phyloP scores from a whole-genome alignment of 2,329 filamentous ascomycete species.

The Cladobotryum protrusum region DNA sequence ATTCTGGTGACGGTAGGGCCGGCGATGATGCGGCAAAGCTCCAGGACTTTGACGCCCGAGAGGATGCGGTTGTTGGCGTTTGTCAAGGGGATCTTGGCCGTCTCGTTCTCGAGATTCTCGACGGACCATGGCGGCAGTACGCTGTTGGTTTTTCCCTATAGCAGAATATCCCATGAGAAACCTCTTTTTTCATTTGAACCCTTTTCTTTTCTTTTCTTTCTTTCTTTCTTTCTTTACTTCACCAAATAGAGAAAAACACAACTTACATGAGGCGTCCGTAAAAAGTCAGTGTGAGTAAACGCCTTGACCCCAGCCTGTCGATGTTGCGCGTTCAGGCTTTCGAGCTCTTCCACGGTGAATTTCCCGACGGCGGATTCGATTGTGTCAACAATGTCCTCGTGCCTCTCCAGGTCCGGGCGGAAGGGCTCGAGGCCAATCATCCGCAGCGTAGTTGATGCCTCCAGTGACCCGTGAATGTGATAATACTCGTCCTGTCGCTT shows the following conservation, averaged over 20 bases:
- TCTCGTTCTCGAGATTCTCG: slow-evolving; percentile 41
- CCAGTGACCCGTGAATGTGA: slow-evolving; percentile 69
- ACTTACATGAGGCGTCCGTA: slow-evolving; percentile 41
- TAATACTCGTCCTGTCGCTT: slow-evolving; percentile 62
- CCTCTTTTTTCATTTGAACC: no score
- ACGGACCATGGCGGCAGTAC: slow-evolving; percentile 44
- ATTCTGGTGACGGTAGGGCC: slow-evolving; percentile 66
- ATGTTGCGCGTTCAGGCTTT: slow-evolving; percentile 48
- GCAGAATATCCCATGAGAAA: no score
- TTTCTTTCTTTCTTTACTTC: no score
- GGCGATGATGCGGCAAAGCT: slow-evolving; percentile 70
- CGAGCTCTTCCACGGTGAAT: slow-evolving; percentile 50
- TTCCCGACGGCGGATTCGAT: slow-evolving; percentile 55
- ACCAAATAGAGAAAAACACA: neutral
- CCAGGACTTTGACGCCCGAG: slow-evolving; percentile 64
- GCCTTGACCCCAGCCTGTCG: slow-evolving; percentile 56
- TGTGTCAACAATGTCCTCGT: slow-evolving; percentile 49
- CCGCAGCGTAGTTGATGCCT: slow-evolving; percentile 60
- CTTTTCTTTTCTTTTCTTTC: no score
- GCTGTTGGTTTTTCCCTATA: slow-evolving; percentile 39
- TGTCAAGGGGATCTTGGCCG: slow-evolving; percentile 40
- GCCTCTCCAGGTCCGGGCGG: slow-evolving; percentile 54
- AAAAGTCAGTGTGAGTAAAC: slow-evolving; percentile 54
- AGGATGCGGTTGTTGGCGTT: slow-evolving; percentile 27
- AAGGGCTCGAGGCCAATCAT: slow-evolving; percentile 64